Conservation (phyloP, 305 asterid species). For the Fraxinus xanthoxyloides region DNA sequence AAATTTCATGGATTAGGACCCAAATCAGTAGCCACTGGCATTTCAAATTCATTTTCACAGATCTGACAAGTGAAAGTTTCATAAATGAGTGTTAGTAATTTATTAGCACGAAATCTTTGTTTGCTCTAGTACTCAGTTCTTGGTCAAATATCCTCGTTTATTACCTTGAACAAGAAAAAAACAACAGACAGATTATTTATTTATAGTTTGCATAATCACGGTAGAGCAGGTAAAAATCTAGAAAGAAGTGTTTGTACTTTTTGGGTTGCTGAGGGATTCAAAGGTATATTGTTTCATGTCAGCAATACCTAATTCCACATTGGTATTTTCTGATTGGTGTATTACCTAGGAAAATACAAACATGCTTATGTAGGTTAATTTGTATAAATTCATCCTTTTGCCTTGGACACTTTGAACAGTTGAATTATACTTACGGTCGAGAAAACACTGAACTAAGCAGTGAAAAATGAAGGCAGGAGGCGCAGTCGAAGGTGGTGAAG, state of each 20-base stretch:
- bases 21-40: not conserved
- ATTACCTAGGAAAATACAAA: conserved; percentile 21
- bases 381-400: conserved; percentile 17
- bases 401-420: not conserved
- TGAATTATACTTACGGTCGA: not conserved
- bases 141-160: not conserved
- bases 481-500: conserved; percentile 27
- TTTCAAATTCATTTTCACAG: not conserved
- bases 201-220: not conserved
- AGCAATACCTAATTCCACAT: conserved; percentile 44
- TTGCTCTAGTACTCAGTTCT: not conserved
- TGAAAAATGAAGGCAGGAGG: conserved; percentile 48
- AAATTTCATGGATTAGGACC: not conserved
- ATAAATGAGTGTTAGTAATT: not conserved
- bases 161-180: not conserved
- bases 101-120: not conserved
- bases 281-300: conserved; percentile 31
- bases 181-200: not conserved
- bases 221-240: conserved; percentile 35
- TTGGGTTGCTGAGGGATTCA: conserved; percentile 27
- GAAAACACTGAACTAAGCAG: not conserved
- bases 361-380: conserved; percentile 31
- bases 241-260: not conserved
- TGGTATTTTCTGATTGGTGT: conserved; percentile 26
- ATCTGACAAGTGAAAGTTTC: not conserved